These are phyloP conservation scores for Raddia guianensis DNA, from an alignment of 176 grass and related monocot species.

Conservation along the genomic window DNA sequence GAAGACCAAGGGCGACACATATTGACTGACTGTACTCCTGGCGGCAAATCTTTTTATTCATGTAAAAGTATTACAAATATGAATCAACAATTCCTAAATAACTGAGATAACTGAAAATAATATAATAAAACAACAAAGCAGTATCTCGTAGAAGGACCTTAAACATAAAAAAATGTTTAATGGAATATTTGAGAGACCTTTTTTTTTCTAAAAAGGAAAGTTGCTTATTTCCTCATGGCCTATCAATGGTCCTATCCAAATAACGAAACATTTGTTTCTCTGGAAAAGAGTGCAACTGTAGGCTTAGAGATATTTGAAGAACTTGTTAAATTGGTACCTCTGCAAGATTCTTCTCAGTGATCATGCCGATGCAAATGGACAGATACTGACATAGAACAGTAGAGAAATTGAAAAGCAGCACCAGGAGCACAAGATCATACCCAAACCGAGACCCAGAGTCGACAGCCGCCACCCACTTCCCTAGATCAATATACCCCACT, in stretches of 20 bases:
- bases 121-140: background rate
- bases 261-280: background rate
- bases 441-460: constrained; percentile 74
- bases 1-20: constrained; percentile 62
- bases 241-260: background rate
- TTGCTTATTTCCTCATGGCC: background rate
- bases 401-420: constrained; percentile 75
- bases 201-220: background rate
- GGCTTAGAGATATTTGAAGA: background rate
- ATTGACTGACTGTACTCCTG: constrained; percentile 62
- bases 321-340: constrained; percentile 44
- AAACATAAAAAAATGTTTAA: background rate
- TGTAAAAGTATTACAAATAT: constrained; percentile 7
- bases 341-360: constrained; percentile 76
- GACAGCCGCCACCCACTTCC: constrained; percentile 69
- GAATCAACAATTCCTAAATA: background rate
- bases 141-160: background rate
- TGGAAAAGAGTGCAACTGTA: background rate
- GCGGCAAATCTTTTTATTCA: constrained; percentile 50
- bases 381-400: constrained; percentile 86
- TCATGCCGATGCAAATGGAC: constrained; percentile 65
- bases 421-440: constrained; percentile 75
- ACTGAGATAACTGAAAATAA: background rate
- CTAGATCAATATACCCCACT: constrained; percentile 83
- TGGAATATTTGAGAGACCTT: background rate